Base-by-base conservation (phyloP, 176 grass and related monocot species). In the Carex scoparia region DNA sequence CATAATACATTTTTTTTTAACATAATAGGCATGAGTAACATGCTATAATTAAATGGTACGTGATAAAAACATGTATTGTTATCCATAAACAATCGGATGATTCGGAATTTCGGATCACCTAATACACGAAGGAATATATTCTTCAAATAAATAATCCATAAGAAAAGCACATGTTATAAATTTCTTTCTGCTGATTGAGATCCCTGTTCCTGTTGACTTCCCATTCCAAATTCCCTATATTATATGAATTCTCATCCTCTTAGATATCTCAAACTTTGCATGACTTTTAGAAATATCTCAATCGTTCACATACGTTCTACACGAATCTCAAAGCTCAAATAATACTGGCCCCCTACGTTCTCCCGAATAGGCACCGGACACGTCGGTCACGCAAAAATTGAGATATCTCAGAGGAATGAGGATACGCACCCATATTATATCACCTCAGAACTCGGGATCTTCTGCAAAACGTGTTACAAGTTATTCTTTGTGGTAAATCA, bases 91-190 rank as follows among this genome's bases (percentile, higher is more conserved):
- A 49, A 73, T 49, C 7, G 40, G 42, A 51, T 73, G 38, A 40
- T 40, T 40, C 6, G 6, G 44, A 46, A 8, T 12, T 40, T 40
- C 6, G 6, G 44, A 46, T 46, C 27, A 74, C 70, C 44, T 13
- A 74, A 74, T 51, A 49, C 70, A 74, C 42, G 5, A 78, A 78
- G 46, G 49, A 56, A 77, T 55, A 54, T 55, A 76, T 76, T 75
- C n/a, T 13, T 44, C 4, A 16, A 40, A 67, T 67, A 67, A 67
- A 40, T 37, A 69, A 69, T 67, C 65, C 30, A 35, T 1, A 67
- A 37, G 9, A 28, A 65, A 30, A 28, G 10, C 8, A 65, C 35
- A 6, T 14, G 66, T 5, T 18, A 19, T 28, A 57, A 77, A 56
- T 56, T 33, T 56, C 74, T 15, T 32, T 32, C 2, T 8, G 10